These are phyloP conservation scores for Gryganskiella cystojenkinii DNA, from an alignment of 192 early-diverging fungal species.

Conservation along the genomic window DNA sequence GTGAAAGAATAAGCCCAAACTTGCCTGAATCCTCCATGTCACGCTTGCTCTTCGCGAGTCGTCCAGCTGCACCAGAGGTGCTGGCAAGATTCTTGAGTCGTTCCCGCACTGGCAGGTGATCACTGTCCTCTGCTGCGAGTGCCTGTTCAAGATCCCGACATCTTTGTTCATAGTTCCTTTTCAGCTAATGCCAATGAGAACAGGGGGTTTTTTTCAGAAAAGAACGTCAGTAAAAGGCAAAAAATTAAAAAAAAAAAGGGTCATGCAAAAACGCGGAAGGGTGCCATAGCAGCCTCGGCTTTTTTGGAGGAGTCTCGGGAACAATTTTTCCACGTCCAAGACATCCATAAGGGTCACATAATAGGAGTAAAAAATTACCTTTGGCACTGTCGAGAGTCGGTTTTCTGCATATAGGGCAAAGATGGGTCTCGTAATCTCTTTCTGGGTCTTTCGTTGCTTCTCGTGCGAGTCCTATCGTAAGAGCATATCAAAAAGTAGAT, in stretches of 20 bases:
- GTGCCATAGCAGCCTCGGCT: not conserved
- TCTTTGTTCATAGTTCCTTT: conserved; percentile 39
- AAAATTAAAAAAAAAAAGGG: not conserved
- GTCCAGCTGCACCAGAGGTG: conserved; percentile 39
- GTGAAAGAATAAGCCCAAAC: too few species aligned
- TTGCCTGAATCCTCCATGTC: conserved; percentile 51
- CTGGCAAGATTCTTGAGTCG: conserved; percentile 44
- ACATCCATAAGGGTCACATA: too few species aligned
- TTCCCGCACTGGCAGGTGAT: conserved; percentile 44
- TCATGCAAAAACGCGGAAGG: not conserved
- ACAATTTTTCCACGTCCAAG: too few species aligned
- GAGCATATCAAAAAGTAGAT: not conserved
- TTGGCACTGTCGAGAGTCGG: conserved; percentile 45
- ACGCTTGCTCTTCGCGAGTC: conserved; percentile 40
- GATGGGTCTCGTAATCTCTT: conserved; percentile 38
- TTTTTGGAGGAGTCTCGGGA: not conserved
- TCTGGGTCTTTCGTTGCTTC: conserved; percentile 40
- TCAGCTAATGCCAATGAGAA: conserved; percentile 8
- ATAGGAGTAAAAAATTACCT: too few species aligned
- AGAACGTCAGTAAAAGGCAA: not conserved
- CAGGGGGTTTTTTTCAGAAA: not conserved
- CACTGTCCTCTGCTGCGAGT: conserved; percentile 29
- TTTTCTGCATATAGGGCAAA: conserved; percentile 49
- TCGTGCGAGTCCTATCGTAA: conserved; percentile 37
- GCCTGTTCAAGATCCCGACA: conserved; percentile 45